Evolutionary conservation across 2,329 filamentous ascomycete species (phyloP), one percentile per base, ranked within the genome.

Genomic region (Scedosporium aurantiacum): DNA sequence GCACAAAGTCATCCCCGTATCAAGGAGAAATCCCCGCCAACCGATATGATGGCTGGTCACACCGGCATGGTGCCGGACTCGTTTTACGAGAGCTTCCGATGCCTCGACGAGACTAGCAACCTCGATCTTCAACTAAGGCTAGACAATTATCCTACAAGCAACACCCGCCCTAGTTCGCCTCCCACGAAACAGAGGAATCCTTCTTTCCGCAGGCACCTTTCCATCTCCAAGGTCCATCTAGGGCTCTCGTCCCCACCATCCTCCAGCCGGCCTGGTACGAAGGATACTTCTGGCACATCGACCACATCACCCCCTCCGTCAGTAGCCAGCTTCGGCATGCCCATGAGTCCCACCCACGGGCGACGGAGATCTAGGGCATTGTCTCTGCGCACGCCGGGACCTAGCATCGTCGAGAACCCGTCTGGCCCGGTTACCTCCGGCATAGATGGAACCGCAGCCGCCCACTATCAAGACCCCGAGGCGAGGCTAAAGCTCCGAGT

Each of bases 391-490:
- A 75, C 76, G 2, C 74, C 79, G 40, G 79, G 73, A 23, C 61
- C 60, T 10, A 47, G 55, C 32, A 40, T 58, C 12, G 32, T 27
- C 12, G 61, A 62, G 8, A 61, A 57, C 3, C 61, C 62, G 10
- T 57, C 66, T 3, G 27, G 5, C 8, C 47, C 58, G 5, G 60
- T 68, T 4, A 61, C 67, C 14, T 57, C 61, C 40, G 56, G 79
- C 21, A 83, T 89, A 62, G 90, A 95, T 67, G 81, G 14, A n/a
- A 21, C 87, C 4, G 79, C 82, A 40, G 89, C 90, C 3, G 84
- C 89, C 43, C 89, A 96, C 74, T 97, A 96, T 69, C 90, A 91
- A 70, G 91, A 97, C 67, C 91, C 91, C 0, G 90, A 96, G 70
- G 90, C 92, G 45, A 84, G 93, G 40, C 80, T 90, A 67, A 96